A percentile compares a stretch with the other conserved stretches of the same genome.
Evolutionary conservation across 169 alveolate species (phyloP).

Genomic region (Sarcocystis neurona): DNA sequence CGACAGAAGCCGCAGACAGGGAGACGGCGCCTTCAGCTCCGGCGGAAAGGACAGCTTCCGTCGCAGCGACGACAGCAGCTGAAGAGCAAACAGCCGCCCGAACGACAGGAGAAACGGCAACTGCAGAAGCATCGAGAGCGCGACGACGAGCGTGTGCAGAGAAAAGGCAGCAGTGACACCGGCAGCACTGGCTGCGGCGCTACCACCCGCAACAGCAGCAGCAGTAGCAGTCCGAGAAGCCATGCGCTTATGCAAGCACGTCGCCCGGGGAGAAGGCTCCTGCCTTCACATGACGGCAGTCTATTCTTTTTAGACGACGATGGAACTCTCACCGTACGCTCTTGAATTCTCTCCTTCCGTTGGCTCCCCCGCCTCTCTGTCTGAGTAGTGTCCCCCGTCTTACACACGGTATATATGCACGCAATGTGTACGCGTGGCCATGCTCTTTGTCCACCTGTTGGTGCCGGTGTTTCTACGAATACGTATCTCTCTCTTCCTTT

Average conservation of each 20-base stretch:
- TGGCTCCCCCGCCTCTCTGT: not conserved
- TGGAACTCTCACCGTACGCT: slow-evolving; percentile 44
- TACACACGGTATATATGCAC: no score
- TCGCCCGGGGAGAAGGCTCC: slow-evolving; percentile 41
- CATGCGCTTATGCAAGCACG: not conserved
- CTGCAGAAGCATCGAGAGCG: not conserved
- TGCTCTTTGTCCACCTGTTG: no score
- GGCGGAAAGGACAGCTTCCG: not conserved
- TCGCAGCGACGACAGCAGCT: not conserved
- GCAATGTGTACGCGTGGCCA: no score
- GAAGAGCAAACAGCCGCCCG: not conserved
- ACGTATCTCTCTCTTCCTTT: no score
- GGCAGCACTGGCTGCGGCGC: not conserved
- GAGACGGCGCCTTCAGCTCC: not conserved
- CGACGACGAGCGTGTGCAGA: slow-evolving; percentile 29
- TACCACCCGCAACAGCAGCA: slow-evolving; percentile 6
- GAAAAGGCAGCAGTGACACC: no score
- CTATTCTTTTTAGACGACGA: slow-evolving; percentile 50
- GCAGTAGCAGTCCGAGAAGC: not conserved
- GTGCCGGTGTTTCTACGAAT: no score
- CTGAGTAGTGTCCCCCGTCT: not conserved
- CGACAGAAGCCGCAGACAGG: not conserved
- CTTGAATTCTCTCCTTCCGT: not conserved
- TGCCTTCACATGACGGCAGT: slow-evolving; percentile 58
- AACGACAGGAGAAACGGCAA: not conserved